Conservation (phyloP, 2,329 filamentous ascomycete genomes). For the Tolypocladium guangdongense region DNA sequence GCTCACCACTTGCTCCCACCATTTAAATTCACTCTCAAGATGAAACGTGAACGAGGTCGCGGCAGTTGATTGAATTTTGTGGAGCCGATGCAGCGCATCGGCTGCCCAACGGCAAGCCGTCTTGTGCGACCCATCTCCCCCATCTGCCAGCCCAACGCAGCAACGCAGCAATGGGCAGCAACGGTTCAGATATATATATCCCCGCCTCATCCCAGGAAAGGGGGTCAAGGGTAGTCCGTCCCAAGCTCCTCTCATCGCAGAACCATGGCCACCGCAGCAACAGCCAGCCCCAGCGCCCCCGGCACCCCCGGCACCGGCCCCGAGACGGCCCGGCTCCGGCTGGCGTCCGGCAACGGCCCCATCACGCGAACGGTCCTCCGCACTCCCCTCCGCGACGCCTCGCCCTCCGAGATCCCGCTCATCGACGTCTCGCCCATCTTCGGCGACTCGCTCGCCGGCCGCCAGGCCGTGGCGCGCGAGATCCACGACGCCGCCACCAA, state of each 20-base stretch:
- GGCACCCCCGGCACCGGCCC: too few relatives aligned
- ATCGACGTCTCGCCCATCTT: slow-evolving; percentile 37
- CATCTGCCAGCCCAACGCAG: too few relatives aligned
- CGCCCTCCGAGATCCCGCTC: slow-evolving; percentile 36
- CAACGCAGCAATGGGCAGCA: too few relatives aligned
- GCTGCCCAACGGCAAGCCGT: too few relatives aligned
- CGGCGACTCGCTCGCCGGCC: slow-evolving; percentile 21
- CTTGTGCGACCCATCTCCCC: too few relatives aligned
- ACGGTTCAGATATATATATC: too few relatives aligned
- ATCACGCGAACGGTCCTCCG: slow-evolving; percentile 23
- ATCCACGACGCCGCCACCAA: slow-evolving; percentile 35
- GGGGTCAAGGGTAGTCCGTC: too few relatives aligned
- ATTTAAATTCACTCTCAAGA: not conserved
- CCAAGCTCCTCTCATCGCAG: not conserved
- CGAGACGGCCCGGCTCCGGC: slow-evolving; percentile 17
- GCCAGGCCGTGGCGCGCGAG: slow-evolving; percentile 26
- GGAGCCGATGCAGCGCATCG: too few relatives aligned
- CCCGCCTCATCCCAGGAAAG: too few relatives aligned
- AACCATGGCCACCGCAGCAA: slow-evolving; percentile 3
- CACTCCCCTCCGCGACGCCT: slow-evolving; percentile 25
- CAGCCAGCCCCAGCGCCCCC: too few relatives aligned
- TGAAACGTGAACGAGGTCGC: not conserved
- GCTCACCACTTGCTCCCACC: not conserved
- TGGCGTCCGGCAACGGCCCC: slow-evolving; percentile 25
- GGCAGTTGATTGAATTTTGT: not conserved